Conservation (phyloP, 2,329 filamentous ascomycete species). For the Mycosphaerella sp. region DNA sequence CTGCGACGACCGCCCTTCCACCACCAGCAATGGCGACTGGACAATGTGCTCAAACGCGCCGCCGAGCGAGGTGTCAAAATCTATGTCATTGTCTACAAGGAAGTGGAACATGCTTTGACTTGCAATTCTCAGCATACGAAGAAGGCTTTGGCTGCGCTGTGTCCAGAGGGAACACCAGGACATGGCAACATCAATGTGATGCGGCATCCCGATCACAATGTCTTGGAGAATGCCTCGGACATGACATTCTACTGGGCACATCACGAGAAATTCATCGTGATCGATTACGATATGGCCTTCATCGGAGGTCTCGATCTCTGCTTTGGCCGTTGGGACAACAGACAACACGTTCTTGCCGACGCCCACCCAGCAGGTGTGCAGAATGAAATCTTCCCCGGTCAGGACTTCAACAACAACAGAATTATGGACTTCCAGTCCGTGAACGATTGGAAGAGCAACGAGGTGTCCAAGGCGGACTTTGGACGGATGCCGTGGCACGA, state of each 20-base stretch:
- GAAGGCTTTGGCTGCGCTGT: slow-evolving; percentile 70
- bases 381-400: slow-evolving; percentile 85
- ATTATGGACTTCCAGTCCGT: slow-evolving; percentile 94
- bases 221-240: slow-evolving; percentile 86
- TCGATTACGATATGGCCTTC: slow-evolving; percentile 85
- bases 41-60: slow-evolving; percentile 77
- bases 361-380: slow-evolving; percentile 76
- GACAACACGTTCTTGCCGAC: slow-evolving; percentile 79
- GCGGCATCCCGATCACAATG: slow-evolving; percentile 91
- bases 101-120: slow-evolving; percentile 59
- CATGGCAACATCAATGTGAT: slow-evolving; percentile 83
- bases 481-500: slow-evolving; percentile 99
- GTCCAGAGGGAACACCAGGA: slow-evolving; percentile 72
- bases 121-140: slow-evolving; percentile 95
- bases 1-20: slow-evolving; percentile 74
- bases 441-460: slow-evolving; percentile 85
- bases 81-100: slow-evolving; percentile 86
- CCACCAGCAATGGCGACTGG: slow-evolving; percentile 80
- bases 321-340: slow-evolving; percentile 88
- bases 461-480: slow-evolving; percentile 82
- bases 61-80: slow-evolving; percentile 94
- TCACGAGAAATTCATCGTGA: slow-evolving; percentile 95
- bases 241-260: slow-evolving; percentile 99
- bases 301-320: slow-evolving; percentile 92
- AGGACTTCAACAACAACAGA: slow-evolving; percentile 97